A percentile compares a stretch with the other conserved stretches of the same genome.
Conservation (phyloP, 2,329 filamentous ascomycete genomes). For the Dactylellina cionopaga region DNA sequence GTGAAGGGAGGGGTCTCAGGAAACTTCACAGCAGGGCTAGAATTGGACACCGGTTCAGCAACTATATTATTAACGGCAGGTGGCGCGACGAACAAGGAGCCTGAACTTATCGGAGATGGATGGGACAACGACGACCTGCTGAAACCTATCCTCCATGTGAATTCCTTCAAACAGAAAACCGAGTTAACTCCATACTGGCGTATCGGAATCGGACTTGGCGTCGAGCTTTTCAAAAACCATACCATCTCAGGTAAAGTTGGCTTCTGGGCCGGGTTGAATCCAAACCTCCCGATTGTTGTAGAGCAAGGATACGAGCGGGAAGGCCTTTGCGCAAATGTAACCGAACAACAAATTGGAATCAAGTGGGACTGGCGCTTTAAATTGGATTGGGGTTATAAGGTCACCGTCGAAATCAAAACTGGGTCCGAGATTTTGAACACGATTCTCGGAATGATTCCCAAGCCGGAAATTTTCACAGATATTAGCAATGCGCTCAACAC, state of each 20-base stretch:
- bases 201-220: slow-evolving; percentile 18
- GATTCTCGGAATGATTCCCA: background rate
- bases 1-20: slow-evolving; percentile 1
- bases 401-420: background rate
- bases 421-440: background rate
- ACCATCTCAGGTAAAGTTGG: slow-evolving; percentile 4
- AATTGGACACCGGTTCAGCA: slow-evolving; percentile 2
- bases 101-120: too few relatives aligned
- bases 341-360: background rate
- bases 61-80: too few relatives aligned
- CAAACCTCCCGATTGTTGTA: background rate
- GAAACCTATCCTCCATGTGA: slow-evolving; percentile 1
- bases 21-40: slow-evolving; percentile 25
- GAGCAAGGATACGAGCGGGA: background rate
- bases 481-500: background rate
- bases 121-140: background rate
- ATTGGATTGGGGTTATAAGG: slow-evolving; percentile 2
- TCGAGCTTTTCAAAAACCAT: slow-evolving; percentile 10
- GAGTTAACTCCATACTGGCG: slow-evolving; percentile 25
- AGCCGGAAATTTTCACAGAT: background rate
- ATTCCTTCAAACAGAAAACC: background rate
- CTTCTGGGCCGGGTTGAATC: slow-evolving; percentile 21
- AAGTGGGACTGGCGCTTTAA: slow-evolving; percentile 11
- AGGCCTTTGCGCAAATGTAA: slow-evolving; percentile 6
- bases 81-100: too few relatives aligned